phyloP scores from a whole-genome alignment of 2,329 filamentous ascomycete genomes.

The Hypomyces rosellus region DNA sequence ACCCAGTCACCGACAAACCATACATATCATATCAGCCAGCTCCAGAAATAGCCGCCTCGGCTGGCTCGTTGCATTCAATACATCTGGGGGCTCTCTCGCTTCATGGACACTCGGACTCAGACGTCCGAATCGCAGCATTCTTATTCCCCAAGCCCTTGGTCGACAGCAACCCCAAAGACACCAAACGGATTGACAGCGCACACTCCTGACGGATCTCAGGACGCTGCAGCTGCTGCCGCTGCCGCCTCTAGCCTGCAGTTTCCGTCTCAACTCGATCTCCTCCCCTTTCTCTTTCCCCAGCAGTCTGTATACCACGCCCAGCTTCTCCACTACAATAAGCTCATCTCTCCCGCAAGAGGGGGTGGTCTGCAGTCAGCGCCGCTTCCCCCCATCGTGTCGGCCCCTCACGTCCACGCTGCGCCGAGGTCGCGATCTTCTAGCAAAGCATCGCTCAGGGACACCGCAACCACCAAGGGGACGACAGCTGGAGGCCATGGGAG shows the following conservation, averaged over 20 bases:
- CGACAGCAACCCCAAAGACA: conserved; percentile 21
- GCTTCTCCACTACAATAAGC: conserved; percentile 59
- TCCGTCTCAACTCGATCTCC: conserved; percentile 44
- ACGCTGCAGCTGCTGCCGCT: conserved; percentile 19
- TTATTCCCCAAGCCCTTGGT: conserved; percentile 29
- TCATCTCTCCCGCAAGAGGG: conserved; percentile 52
- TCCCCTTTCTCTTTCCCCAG: conserved; percentile 53
- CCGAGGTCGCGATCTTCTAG: conserved; percentile 53
- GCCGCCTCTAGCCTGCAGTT: conserved; percentile 26
- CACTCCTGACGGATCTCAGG: conserved; percentile 26
- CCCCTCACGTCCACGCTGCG: conserved; percentile 50
- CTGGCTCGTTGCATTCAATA: conserved; percentile 4
- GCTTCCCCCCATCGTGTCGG: conserved; percentile 48
- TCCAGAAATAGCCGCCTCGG: conserved; percentile 8
- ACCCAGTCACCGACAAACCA: conserved; percentile 1
- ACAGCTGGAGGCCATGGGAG: conserved; percentile 58
- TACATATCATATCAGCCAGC: conserved; percentile 1
- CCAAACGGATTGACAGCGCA: conserved; percentile 21
- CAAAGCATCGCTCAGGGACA: conserved; percentile 53
- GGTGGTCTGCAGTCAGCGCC: conserved; percentile 50
- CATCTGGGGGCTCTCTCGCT: conserved; percentile 19
- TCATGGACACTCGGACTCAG: conserved; percentile 34
- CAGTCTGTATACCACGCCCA: conserved; percentile 56
- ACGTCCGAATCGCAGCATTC: conserved; percentile 33
- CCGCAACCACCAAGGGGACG: conserved; percentile 38